A percentile compares a stretch with the other conserved stretches of the same genome.
phyloP scores from a whole-genome alignment of 2,329 filamentous ascomycete genomes.

The Claviceps cyperi region DNA sequence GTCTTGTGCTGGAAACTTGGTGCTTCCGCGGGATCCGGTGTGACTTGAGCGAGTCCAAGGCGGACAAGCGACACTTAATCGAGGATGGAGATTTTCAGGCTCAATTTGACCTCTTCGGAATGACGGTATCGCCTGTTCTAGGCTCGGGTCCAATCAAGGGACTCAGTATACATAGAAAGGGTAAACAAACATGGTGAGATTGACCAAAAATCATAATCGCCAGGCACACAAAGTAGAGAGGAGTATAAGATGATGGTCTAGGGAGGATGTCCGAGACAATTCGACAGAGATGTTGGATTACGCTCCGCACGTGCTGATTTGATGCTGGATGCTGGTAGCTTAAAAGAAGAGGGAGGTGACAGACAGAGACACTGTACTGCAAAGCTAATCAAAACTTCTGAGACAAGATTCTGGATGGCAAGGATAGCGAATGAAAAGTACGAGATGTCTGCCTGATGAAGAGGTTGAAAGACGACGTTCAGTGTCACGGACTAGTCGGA shows the following conservation, averaged over 20 bases:
- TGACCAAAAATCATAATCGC: not conserved
- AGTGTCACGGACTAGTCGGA: too few relatives aligned
- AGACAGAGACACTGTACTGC: too few relatives aligned
- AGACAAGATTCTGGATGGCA: too few relatives aligned
- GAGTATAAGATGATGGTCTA: not conserved
- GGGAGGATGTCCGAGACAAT: not conserved
- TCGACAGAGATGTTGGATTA: too few relatives aligned
- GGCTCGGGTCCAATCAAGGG: slow-evolving; percentile 12
- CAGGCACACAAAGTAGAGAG: not conserved
- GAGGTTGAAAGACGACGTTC: too few relatives aligned
- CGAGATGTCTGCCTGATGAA: too few relatives aligned
- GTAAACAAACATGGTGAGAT: slow-evolving; percentile 11
- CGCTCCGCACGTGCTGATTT: not conserved
- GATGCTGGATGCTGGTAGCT: too few relatives aligned
- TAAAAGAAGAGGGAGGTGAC: too few relatives aligned
- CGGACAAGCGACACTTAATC: not conserved
- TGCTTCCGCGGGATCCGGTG: not conserved
- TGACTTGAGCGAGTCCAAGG: not conserved
- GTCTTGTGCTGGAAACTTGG: not conserved
- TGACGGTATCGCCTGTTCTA: slow-evolving; percentile 4
- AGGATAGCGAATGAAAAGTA: too few relatives aligned
- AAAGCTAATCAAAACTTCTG: too few relatives aligned
- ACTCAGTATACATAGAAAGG: slow-evolving; percentile 9
- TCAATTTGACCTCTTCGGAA: not conserved
- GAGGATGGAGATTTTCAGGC: not conserved